phyloP scores from a whole-genome alignment of 2,329 filamentous ascomycete genomes.

The Exophiala xenobiotica region DNA sequence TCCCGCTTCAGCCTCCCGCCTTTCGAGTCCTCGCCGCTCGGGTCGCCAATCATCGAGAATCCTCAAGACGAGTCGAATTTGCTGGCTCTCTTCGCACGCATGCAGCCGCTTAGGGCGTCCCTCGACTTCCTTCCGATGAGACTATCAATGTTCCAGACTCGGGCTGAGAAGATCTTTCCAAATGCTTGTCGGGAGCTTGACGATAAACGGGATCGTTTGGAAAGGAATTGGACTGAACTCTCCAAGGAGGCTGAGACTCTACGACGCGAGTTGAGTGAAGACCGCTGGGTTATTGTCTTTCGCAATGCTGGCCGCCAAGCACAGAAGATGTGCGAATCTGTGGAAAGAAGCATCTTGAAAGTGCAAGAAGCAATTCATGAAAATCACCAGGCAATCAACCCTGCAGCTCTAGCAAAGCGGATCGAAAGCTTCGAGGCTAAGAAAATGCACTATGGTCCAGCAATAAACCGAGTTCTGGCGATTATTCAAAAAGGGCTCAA shows the following conservation, averaged over 20 bases:
- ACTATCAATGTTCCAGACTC: constrained; percentile 77
- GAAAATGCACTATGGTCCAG: constrained; percentile 88
- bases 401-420: constrained; percentile 70
- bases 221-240: constrained; percentile 82
- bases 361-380: constrained; percentile 76
- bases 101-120: constrained; percentile 90
- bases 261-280: constrained; percentile 86
- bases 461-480: constrained; percentile 83
- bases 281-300: constrained; percentile 95
- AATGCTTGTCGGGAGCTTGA: constrained; percentile 88
- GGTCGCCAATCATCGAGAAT: constrained; percentile 44
- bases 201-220: constrained; percentile 69
- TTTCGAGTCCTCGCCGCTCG: constrained; percentile 49
- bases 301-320: constrained; percentile 88
- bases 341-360: constrained; percentile 81
- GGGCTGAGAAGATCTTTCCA: constrained; percentile 77
- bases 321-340: constrained; percentile 94
- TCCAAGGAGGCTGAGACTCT: constrained; percentile 88
- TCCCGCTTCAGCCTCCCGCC: constrained; percentile 65
- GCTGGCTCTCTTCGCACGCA: constrained; percentile 85
- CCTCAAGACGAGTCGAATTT: constrained; percentile 82
- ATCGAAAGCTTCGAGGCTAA: constrained; percentile 94
- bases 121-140: constrained; percentile 96
- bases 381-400: constrained; percentile 70
- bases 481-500: constrained; percentile 96